Percentiles rank a stretch among this genome's conserved stretches.
Conservation (phyloP, 2,329 filamentous ascomycete species). For the Hyphodiscus sp. region DNA sequence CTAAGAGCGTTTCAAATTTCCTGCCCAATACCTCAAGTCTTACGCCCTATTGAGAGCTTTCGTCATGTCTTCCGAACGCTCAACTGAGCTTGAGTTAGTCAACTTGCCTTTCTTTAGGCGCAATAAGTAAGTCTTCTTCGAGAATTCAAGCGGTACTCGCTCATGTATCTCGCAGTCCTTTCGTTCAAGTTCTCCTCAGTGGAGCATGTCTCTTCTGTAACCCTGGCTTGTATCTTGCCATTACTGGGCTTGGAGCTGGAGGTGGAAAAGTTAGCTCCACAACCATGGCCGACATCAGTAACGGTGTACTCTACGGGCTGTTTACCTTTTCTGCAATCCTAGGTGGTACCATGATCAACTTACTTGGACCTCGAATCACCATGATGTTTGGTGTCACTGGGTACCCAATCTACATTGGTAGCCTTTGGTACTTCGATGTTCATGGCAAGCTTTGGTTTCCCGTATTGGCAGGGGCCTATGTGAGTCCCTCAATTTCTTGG, state of each 20-base stretch:
- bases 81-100: background rate
- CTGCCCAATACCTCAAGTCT: background rate
- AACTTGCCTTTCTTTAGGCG: background rate
- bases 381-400: background rate
- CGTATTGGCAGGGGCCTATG: background rate
- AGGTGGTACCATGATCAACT: background rate
- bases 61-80: background rate
- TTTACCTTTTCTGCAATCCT: background rate
- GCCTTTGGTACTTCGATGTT: background rate
- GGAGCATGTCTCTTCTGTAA: background rate
- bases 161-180: background rate
- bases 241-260: background rate
- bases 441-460: background rate
- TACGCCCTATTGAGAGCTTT: background rate
- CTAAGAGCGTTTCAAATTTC: background rate
- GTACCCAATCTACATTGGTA: background rate
- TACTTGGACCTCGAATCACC: background rate
- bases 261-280: background rate
- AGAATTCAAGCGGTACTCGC: background rate
- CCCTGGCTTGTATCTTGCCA: background rate
- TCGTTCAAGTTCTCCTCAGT: background rate
- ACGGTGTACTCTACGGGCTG: background rate
- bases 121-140: background rate
- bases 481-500: too few species aligned
- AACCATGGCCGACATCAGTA: background rate